Conservation (phyloP, 129 eudicot genomes). For the Tanacetum coccineum region DNA sequence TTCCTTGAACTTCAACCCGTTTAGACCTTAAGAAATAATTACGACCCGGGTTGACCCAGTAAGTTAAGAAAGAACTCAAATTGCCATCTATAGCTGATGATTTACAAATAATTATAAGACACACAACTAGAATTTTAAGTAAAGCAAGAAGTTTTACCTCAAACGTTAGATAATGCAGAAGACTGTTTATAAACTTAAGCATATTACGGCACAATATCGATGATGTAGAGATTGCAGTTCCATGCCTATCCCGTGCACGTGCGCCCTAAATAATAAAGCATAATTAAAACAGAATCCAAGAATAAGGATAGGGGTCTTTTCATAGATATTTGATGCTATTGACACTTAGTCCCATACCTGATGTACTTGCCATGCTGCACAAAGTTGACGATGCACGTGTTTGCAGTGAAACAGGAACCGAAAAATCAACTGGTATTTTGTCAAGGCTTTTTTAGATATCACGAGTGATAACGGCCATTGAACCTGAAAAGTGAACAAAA, state of each 20-base stretch:
- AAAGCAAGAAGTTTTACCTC: conserved; percentile 48
- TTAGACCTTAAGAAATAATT: conserved; percentile 1
- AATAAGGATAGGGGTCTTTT: background rate
- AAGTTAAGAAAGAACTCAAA: background rate
- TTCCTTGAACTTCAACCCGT: background rate
- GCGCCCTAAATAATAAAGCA: conserved; percentile 55
- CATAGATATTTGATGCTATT: background rate
- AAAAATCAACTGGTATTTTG: conserved; percentile 88
- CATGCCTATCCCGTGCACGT: conserved; percentile 89
- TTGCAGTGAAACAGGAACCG: conserved; percentile 92
- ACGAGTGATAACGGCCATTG: conserved; percentile 96
- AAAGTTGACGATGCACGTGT: conserved; percentile 86
- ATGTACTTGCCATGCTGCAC: conserved; percentile 98
- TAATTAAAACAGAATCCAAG: conserved; percentile 2
- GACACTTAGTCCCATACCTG: conserved; percentile 52
- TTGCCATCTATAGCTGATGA: background rate
- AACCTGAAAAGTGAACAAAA: conserved; percentile 45
- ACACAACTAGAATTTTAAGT: conserved; percentile 5
- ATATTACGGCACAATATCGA: conserved; percentile 87
- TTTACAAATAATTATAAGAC: conserved; percentile 2
- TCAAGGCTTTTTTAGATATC: conserved; percentile 82
- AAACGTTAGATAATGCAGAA: conserved; percentile 91
- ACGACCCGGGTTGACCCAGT: background rate
- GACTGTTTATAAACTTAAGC: conserved; percentile 92
- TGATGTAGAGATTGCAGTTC: conserved; percentile 81